Evolutionary conservation across 2,329 filamentous ascomycete species (phyloP).

Genomic region (Colletotrichum higginsianum): DNA sequence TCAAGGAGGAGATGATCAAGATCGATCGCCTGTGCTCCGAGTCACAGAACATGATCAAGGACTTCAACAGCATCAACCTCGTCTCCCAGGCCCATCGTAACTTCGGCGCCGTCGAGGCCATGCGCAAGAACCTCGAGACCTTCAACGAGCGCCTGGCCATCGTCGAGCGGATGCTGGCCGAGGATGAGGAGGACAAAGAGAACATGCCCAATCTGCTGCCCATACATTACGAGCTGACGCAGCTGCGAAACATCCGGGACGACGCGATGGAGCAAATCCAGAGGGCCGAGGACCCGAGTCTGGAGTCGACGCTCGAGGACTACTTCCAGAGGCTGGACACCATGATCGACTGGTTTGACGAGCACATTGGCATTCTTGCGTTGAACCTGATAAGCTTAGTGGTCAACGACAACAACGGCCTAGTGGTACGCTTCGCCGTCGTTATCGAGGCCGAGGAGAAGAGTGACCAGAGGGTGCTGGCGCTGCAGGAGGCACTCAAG

Average conservation of each 20-base stretch:
- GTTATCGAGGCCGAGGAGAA: slow-evolving; percentile 97
- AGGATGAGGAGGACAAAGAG: slow-evolving; percentile 89
- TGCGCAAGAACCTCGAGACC: slow-evolving; percentile 90
- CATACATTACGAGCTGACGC: slow-evolving; percentile 92
- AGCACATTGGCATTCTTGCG: slow-evolving; percentile 90
- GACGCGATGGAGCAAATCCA: slow-evolving; percentile 97
- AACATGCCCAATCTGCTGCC: slow-evolving; percentile 93
- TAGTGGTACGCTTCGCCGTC: slow-evolving; percentile 92
- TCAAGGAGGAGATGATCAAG: slow-evolving; percentile 98
- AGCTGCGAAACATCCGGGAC: slow-evolving; percentile 93
- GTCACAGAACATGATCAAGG: slow-evolving; percentile 96
- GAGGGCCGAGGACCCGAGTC: slow-evolving; percentile 78
- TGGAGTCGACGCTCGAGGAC: slow-evolving; percentile 88
- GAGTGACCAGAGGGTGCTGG: slow-evolving; percentile 91
- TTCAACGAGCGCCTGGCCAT: slow-evolving; percentile 84
- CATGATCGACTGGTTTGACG: slow-evolving; percentile 94
- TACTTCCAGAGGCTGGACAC: slow-evolving; percentile 91
- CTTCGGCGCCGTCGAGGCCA: slow-evolving; percentile 92
- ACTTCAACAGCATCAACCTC: slow-evolving; percentile 93
- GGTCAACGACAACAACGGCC: slow-evolving; percentile 86
- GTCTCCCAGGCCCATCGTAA: slow-evolving; percentile 96
- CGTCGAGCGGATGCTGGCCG: slow-evolving; percentile 83
- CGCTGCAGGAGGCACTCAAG: slow-evolving; percentile 92
- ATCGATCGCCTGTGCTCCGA: slow-evolving; percentile 98
- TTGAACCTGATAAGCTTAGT: slow-evolving; percentile 92